phyloP scores from a whole-genome alignment of 345 rosid genomes.

The Barbarea vulgaris region DNA sequence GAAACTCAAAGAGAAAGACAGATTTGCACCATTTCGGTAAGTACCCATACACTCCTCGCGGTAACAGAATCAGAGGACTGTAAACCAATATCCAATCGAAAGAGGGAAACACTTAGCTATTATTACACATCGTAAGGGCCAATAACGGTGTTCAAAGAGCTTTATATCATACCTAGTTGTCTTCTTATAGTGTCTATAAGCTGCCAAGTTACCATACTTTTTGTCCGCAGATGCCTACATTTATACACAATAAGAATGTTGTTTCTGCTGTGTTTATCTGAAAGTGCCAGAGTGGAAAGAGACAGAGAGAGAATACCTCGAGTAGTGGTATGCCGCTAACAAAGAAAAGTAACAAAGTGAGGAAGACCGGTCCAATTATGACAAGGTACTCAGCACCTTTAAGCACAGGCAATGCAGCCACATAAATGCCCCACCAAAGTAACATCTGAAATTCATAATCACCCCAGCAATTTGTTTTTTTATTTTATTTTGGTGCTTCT shows the following conservation, averaged over 20 bases:
- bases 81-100: constrained; percentile 31
- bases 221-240: constrained; percentile 82
- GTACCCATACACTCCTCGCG: constrained; percentile 58
- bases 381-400: constrained; percentile 85
- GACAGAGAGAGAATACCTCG: constrained; percentile 60
- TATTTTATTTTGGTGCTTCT: neutral
- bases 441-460: constrained; percentile 53
- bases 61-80: constrained; percentile 90
- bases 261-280: neutral
- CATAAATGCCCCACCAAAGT: constrained; percentile 93
- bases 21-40: constrained; percentile 79
- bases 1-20: constrained; percentile 70
- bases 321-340: constrained; percentile 91
- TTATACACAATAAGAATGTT: constrained; percentile 11
- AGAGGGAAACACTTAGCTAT: constrained; percentile 1
- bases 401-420: constrained; percentile 74
- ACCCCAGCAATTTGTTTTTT: constrained; percentile 17
- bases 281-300: neutral
- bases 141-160: neutral
- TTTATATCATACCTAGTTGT: constrained; percentile 59
- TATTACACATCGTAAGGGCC: neutral
- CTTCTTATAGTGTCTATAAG: constrained; percentile 69
- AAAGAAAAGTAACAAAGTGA: constrained; percentile 80
- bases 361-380: constrained; percentile 78
- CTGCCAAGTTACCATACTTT: constrained; percentile 66